Percentiles rank a stretch among this genome's conserved stretches.
Conservation (phyloP, 345 rosid species). For the Geranium rotundifolium region DNA sequence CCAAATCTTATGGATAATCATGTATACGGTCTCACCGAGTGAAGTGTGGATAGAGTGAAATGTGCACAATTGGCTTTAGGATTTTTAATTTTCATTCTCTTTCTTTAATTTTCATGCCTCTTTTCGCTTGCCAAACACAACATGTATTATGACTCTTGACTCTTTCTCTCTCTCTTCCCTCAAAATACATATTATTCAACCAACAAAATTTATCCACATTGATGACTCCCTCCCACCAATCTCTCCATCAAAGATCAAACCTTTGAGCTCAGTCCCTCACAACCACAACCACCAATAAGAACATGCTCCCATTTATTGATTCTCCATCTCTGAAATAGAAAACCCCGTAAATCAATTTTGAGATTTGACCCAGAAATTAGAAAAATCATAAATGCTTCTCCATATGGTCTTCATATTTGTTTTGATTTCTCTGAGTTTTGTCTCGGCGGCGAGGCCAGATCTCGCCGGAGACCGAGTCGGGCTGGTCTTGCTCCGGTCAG, state of each 20-base stretch:
- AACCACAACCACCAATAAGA: neutral
- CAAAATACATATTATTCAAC: neutral
- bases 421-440: neutral
- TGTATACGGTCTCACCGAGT: no score
- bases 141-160: neutral
- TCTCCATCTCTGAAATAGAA: neutral
- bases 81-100: neutral
- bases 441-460: constrained; percentile 20
- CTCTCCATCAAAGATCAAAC: neutral
- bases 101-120: neutral
- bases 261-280: neutral
- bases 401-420: constrained; percentile 4
- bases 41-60: neutral
- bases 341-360: neutral
- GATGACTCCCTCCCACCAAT: neutral
- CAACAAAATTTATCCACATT: neutral
- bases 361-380: neutral
- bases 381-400: neutral
- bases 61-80: neutral
- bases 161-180: neutral
- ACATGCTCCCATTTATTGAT: neutral
- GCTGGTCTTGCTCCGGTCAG: constrained; percentile 27
- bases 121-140: neutral
- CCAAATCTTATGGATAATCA: no score
- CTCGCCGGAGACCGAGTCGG: constrained; percentile 32